Conservation (phyloP, 1,284 basidiomycete species). For the Austropuccinia psidii region DNA sequence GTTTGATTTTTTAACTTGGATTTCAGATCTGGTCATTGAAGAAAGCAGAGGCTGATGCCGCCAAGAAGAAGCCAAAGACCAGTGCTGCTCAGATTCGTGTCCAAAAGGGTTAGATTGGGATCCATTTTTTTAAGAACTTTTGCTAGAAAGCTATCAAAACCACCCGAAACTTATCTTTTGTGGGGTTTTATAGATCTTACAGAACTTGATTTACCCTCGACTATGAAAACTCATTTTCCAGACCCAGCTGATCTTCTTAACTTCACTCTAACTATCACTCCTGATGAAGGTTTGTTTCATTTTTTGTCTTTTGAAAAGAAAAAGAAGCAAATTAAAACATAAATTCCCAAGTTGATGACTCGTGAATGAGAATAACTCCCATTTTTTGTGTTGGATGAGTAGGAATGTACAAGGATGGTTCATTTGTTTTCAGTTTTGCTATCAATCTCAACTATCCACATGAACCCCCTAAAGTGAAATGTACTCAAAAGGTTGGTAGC, state of each 20-base stretch:
- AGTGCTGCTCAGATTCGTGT: slow-evolving; percentile 95
- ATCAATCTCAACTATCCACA: slow-evolving; percentile 99
- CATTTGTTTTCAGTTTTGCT: slow-evolving; percentile 84
- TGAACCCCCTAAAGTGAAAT: slow-evolving; percentile 98
- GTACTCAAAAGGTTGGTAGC: slow-evolving; percentile 76
- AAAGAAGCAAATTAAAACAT: not conserved
- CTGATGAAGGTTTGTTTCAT: slow-evolving; percentile 72
- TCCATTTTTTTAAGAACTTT: slow-evolving; percentile 9
- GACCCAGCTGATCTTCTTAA: slow-evolving; percentile 89
- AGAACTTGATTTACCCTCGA: slow-evolving; percentile 87
- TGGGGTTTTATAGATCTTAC: slow-evolving; percentile 72
- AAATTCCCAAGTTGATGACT: not conserved
- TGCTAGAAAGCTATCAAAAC: not conserved
- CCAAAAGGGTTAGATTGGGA: slow-evolving; percentile 71
- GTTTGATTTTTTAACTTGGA: no score
- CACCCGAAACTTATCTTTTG: not conserved
- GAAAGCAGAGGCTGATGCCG: slow-evolving; percentile 87
- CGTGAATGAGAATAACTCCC: not conserved
- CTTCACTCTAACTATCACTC: slow-evolving; percentile 87
- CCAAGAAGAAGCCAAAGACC: slow-evolving; percentile 93
- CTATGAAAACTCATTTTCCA: slow-evolving; percentile 90
- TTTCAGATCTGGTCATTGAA: slow-evolving; percentile 98
- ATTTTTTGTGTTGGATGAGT: slow-evolving; percentile 18
- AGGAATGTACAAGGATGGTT: slow-evolving; percentile 98
- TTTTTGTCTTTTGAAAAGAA: not conserved